Evolutionary conservation across 805 yeast species (phyloP).

Genomic region (Priceomyces haplophilus): DNA sequence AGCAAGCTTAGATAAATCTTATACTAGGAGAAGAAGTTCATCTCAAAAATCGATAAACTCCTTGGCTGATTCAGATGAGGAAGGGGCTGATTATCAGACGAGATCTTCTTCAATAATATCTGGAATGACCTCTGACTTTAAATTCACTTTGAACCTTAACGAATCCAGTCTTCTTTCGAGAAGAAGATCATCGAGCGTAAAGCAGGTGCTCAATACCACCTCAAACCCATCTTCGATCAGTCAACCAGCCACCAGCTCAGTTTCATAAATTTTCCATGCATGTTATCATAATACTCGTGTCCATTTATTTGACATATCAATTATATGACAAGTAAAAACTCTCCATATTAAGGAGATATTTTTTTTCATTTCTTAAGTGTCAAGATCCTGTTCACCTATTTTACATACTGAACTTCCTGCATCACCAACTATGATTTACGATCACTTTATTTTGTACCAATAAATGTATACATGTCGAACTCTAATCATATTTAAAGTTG

Average conservation of each 20-base stretch:
- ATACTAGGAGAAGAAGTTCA: constrained; percentile 8
- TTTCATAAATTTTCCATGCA: background rate
- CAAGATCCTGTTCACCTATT: background rate
- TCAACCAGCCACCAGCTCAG: background rate
- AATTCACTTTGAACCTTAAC: constrained; percentile 59
- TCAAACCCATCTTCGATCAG: background rate
- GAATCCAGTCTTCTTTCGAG: constrained; percentile 64
- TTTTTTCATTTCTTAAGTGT: too few species aligned
- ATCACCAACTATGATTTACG: background rate
- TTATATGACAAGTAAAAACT: too few species aligned
- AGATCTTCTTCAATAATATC: constrained; percentile 39
- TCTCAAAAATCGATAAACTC: constrained; percentile 12
- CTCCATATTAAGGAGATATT: too few species aligned
- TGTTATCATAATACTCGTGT: background rate
- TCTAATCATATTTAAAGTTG: too few species aligned
- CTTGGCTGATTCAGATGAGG: constrained; percentile 19
- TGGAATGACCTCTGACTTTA: constrained; percentile 38
- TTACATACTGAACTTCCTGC: background rate
- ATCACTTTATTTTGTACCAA: background rate
- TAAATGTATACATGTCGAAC: background rate
- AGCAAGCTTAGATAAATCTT: constrained; percentile 16
- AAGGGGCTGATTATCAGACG: constrained; percentile 30
- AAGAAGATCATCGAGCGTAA: constrained; percentile 37
- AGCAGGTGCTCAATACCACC: constrained; percentile 1
- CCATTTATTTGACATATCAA: background rate